Evolutionary conservation across 75 land plant species (phyloP).

Genomic region (Pinus tabuliformis): DNA sequence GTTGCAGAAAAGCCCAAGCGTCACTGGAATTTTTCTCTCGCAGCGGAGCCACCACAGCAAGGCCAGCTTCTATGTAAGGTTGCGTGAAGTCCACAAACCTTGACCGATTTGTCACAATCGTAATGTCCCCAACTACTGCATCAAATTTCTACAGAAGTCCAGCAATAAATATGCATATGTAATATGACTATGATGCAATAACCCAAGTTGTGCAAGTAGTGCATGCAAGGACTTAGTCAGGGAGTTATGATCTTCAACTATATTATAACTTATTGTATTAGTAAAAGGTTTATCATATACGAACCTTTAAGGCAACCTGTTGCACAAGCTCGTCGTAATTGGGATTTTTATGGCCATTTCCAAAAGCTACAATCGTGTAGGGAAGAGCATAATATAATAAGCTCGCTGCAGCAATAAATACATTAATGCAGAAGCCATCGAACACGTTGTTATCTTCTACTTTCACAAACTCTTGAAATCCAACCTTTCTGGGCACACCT

Average conservation of each 20-base stretch:
- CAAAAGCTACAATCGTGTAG: conserved; percentile 26
- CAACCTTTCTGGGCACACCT: conserved; percentile 52
- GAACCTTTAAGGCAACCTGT: conserved; percentile 35
- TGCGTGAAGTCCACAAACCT: conserved; percentile 44
- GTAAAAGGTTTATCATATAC: neutral
- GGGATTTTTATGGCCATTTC: conserved; percentile 50
- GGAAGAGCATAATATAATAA: conserved; percentile 35
- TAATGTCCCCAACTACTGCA: conserved; percentile 45
- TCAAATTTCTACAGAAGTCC: conserved; percentile 21
- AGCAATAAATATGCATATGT: neutral
- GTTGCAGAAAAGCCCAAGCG: conserved; percentile 56
- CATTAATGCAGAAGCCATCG: conserved; percentile 42
- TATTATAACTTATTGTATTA: neutral
- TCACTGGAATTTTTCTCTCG: conserved; percentile 6
- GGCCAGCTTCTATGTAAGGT: conserved; percentile 33
- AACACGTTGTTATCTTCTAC: conserved; percentile 7
- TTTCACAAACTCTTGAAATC: conserved; percentile 31
- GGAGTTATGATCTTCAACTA: neutral
- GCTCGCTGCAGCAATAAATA: conserved; percentile 30
- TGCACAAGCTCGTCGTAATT: conserved; percentile 35
- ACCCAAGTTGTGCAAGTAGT: neutral
- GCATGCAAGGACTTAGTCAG: neutral
- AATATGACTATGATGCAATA: neutral
- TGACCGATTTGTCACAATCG: conserved; percentile 26
- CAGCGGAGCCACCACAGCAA: conserved; percentile 17